Evolutionary conservation across 352 stramenopile species (phyloP).

Genomic region (Globisporangium mamillatum): DNA sequence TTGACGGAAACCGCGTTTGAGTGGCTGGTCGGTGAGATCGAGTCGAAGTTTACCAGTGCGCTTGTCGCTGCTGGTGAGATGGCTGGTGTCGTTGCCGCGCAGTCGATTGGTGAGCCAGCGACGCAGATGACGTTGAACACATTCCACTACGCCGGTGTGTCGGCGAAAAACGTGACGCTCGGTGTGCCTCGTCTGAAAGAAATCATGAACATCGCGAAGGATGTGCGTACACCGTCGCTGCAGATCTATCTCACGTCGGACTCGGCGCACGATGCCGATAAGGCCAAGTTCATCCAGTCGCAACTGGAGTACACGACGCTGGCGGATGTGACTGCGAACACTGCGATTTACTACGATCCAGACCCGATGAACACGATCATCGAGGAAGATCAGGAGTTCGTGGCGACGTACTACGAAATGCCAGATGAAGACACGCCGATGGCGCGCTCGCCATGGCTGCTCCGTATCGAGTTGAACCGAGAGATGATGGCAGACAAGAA

Average conservation of each 20-base stretch:
- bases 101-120: constrained; percentile 99
- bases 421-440: constrained; percentile 95
- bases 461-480: constrained; percentile 98
- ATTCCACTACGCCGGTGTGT: constrained; percentile 99
- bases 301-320: constrained; percentile 98
- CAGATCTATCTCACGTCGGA: constrained; percentile 94
- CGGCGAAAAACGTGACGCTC: constrained; percentile 99
- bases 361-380: constrained; percentile 97
- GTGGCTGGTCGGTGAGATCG: constrained; percentile 95
- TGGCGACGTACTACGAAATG: constrained; percentile 98
- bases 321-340: constrained; percentile 94
- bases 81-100: constrained; percentile 97
- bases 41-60: constrained; percentile 95
- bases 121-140: constrained; percentile 99
- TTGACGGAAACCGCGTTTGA: constrained; percentile 96
- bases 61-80: constrained; percentile 97
- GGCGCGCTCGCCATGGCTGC: constrained; percentile 94
- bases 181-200: constrained; percentile 99
- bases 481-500: constrained; percentile 98
- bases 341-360: constrained; percentile 99
- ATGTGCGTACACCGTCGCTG: constrained; percentile 96
- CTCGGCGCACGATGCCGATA: constrained; percentile 81
- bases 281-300: constrained; percentile 90
- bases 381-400: constrained; percentile 95
- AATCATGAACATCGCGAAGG: constrained; percentile 99